Evolutionary conservation across 352 stramenopile species (phyloP), one percentile per base, ranked within the genome.

Genomic region (Albugo candida): DNA sequence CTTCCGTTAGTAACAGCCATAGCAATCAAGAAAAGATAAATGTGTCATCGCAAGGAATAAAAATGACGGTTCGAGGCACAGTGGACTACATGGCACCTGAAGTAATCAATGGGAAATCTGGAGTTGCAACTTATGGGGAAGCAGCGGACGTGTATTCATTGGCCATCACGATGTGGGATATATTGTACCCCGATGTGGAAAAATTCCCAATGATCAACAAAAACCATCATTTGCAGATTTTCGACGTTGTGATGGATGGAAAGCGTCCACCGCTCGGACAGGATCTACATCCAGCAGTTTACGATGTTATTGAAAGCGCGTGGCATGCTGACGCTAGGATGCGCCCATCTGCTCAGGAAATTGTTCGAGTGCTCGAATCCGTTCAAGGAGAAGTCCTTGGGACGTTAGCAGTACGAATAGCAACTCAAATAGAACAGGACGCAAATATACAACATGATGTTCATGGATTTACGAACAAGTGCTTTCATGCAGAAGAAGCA

Each of bases 81-180:
- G 71, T 81, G 2, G 63, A 80, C 38, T 85, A 84, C 56, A 88
- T 88, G 76, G 73, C 76, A 5, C 73, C 73, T 2, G 74, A 89
- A 36, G 61, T 89, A 47, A 83, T 89, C 47, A 70, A 83, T 6
- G 69, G 71, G n/a, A 65, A 66, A 18, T 61, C 53, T 2, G 72
- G 68, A 0, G 11, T 68, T 1, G 68, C 65, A 2, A 21, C 41
- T 14, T 91, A 87, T 48, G 69, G 52, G 14, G 67, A 86, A 41
- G 65, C 67, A 24, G 72, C 75, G 0, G 77, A 87, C 38, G 59
- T 89, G 35, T 89, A 83, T 51, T 69, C 67, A 17, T 50, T 89
- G 17, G 74, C 57, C 13, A 74, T 87, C 41, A 85, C 72, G 13
- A 67, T 89, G 52, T 87, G 74, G 70, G 69, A 87, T 34, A 63